These are phyloP conservation scores for Kluyveromyces marxianus DNA, from an alignment of 1,139 yeast genomes.

Conservation along the genomic window DNA sequence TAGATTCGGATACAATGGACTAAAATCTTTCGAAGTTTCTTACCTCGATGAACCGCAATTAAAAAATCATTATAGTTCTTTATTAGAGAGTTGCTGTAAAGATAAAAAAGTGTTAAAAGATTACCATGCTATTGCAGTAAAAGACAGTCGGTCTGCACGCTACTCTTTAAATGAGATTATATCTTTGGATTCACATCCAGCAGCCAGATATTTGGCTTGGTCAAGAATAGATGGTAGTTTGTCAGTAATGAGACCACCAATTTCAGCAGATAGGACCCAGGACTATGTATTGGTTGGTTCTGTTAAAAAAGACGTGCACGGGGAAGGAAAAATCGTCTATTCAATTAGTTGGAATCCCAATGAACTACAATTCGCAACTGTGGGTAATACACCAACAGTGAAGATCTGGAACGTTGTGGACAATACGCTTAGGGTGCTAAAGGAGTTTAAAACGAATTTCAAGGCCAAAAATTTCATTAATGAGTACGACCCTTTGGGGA, in stretches of 20 bases:
- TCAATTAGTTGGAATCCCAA: slow-evolving; percentile 55
- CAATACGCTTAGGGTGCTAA: slow-evolving; percentile 32
- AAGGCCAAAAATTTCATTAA: slow-evolving; percentile 35
- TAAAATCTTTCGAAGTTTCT: not conserved
- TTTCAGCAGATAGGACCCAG: slow-evolving; percentile 18
- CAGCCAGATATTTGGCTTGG: slow-evolving; percentile 23
- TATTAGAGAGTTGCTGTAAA: slow-evolving; percentile 2
- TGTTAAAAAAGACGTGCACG: slow-evolving; percentile 35
- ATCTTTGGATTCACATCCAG: slow-evolving; percentile 21
- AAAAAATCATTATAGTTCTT: not conserved
- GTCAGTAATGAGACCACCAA: slow-evolving; percentile 17
- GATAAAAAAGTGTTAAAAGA: not conserved
- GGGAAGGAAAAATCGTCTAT: slow-evolving; percentile 43
- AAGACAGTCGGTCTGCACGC: not conserved
- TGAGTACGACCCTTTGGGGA: slow-evolving; percentile 43
- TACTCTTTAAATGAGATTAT: slow-evolving; percentile 15
- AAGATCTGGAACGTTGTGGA: slow-evolving; percentile 50
- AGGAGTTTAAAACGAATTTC: slow-evolving; percentile 30
- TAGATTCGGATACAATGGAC: not conserved
- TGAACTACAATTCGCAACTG: slow-evolving; percentile 50
- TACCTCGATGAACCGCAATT: not conserved
- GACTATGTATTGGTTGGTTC: slow-evolving; percentile 34
- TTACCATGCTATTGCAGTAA: slow-evolving; percentile 2
- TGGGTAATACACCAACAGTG: slow-evolving; percentile 47
- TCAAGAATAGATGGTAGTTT: slow-evolving; percentile 28